phyloP scores from a whole-genome alignment of 129 eudicot species.

The Artemisia argyi region DNA sequence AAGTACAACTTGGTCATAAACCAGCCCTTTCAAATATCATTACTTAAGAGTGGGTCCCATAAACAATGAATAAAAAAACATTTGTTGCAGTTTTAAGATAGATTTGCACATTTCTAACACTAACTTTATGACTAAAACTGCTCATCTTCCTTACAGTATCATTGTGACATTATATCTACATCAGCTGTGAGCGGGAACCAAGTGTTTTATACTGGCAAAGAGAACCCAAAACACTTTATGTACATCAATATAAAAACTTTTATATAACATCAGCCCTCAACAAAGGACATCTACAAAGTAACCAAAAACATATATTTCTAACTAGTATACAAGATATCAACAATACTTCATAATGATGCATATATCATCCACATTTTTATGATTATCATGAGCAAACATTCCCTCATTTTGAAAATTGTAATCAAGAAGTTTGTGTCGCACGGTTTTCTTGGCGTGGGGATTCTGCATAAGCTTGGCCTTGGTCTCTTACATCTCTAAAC shows the following conservation, averaged over 20 bases:
- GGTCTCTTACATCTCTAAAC: conserved; percentile 72
- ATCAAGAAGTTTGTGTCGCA: conserved; percentile 43
- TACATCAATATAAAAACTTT: not conserved
- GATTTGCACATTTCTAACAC: too few relatives aligned
- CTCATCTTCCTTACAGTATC: too few relatives aligned
- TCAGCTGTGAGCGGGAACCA: too few relatives aligned
- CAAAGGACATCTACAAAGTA: not conserved
- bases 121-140: too few relatives aligned
- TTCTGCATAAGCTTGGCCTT: conserved; percentile 64
- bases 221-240: not conserved
- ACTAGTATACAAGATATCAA: conserved; percentile 27
- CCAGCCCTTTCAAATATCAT: too few relatives aligned
- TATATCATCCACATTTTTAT: conserved; percentile 17
- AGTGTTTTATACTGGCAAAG: not conserved
- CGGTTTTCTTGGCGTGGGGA: conserved; percentile 57
- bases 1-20: too few relatives aligned
- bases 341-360: conserved; percentile 17
- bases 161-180: too few relatives aligned
- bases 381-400: not conserved
- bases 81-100: too few relatives aligned
- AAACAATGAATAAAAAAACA: too few relatives aligned
- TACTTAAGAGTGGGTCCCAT: too few relatives aligned
- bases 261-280: conserved; percentile 1
- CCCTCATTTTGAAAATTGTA: conserved; percentile 15
- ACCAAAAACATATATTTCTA: not conserved